phyloP scores from a whole-genome alignment of 257 asterid species.

The Phtheirospermum japonicum region DNA sequence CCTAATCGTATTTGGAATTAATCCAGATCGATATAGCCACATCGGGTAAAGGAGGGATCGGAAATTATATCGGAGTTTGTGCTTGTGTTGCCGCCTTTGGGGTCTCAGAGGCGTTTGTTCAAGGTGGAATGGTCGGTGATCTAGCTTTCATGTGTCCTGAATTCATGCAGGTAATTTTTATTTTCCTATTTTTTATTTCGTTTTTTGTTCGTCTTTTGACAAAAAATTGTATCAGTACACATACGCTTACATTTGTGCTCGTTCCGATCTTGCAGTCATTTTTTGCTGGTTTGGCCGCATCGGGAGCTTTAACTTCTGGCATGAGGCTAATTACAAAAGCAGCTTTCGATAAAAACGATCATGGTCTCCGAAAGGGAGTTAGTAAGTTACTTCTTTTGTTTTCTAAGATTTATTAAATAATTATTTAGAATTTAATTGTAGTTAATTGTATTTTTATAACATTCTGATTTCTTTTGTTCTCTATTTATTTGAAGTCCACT shows the following conservation, averaged over 20 bases:
- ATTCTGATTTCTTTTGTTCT: too few relatives aligned
- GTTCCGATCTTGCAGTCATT: slow-evolving; percentile 51
- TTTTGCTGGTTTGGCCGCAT: slow-evolving; percentile 86
- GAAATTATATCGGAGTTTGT: slow-evolving; percentile 57
- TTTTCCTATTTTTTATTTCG: too few relatives aligned
- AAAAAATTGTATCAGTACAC: too few relatives aligned
- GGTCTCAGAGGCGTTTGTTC: slow-evolving; percentile 75
- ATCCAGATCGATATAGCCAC: slow-evolving; percentile 63
- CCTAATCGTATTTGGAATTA: background rate
- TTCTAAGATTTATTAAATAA: too few relatives aligned
- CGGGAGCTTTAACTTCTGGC: slow-evolving; percentile 81
- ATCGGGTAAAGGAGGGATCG: slow-evolving; percentile 68
- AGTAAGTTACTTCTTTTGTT: slow-evolving; percentile 39
- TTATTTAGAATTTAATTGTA: too few relatives aligned
- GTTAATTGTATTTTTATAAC: too few relatives aligned
- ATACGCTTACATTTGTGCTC: background rate
- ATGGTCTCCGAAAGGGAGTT: slow-evolving; percentile 85
- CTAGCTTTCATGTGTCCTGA: slow-evolving; percentile 78
- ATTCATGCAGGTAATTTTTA: slow-evolving; percentile 78
- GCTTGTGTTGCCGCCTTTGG: slow-evolving; percentile 69
- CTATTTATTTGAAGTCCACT: too few relatives aligned
- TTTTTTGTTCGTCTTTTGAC: too few relatives aligned
- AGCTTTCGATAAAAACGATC: slow-evolving; percentile 50
- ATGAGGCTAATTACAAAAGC: slow-evolving; percentile 82
- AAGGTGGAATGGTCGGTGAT: slow-evolving; percentile 92